Percentiles rank a stretch among this genome's conserved stretches.
Conservation (phyloP, 345 rosid genomes). For the Sisymbrium irio region DNA sequence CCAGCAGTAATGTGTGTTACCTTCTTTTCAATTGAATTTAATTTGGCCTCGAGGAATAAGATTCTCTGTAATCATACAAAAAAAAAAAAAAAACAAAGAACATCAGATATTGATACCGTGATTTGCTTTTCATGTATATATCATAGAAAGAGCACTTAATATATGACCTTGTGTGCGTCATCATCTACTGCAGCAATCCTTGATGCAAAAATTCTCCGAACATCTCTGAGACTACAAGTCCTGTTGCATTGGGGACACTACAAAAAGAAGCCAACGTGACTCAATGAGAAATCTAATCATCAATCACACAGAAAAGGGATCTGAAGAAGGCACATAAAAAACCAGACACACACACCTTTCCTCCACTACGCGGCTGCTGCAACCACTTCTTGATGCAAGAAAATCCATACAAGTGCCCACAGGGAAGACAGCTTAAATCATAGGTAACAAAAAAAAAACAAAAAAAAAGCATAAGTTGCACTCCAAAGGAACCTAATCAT, state of each 20-base stretch:
- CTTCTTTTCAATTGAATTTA: slow-evolving; percentile 60
- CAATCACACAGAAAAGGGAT: background rate
- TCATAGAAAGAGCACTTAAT: background rate
- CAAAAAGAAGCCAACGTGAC: background rate
- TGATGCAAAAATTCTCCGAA: slow-evolving; percentile 72
- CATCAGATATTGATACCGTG: background rate
- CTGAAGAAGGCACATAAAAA: slow-evolving; percentile 13
- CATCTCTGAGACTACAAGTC: slow-evolving; percentile 52
- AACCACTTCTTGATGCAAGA: slow-evolving; percentile 81
- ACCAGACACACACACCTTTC: slow-evolving; percentile 48
- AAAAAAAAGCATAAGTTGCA: background rate
- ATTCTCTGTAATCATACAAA: slow-evolving; percentile 48
- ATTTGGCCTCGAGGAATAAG: slow-evolving; percentile 56
- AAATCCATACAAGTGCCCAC: slow-evolving; percentile 87
- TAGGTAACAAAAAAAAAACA: background rate
- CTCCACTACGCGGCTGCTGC: slow-evolving; percentile 45
- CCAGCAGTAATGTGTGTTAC: slow-evolving; percentile 30
- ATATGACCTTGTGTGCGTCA: slow-evolving; percentile 62
- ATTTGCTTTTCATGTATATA: background rate
- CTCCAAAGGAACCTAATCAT: background rate
- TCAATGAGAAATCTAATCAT: background rate
- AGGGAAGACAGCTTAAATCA: slow-evolving; percentile 76
- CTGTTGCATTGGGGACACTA: slow-evolving; percentile 91
- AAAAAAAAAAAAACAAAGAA: background rate
- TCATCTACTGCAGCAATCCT: slow-evolving; percentile 71